phyloP scores from a whole-genome alignment of 2,329 filamentous ascomycete genomes.

The Pyricularia sp. region DNA sequence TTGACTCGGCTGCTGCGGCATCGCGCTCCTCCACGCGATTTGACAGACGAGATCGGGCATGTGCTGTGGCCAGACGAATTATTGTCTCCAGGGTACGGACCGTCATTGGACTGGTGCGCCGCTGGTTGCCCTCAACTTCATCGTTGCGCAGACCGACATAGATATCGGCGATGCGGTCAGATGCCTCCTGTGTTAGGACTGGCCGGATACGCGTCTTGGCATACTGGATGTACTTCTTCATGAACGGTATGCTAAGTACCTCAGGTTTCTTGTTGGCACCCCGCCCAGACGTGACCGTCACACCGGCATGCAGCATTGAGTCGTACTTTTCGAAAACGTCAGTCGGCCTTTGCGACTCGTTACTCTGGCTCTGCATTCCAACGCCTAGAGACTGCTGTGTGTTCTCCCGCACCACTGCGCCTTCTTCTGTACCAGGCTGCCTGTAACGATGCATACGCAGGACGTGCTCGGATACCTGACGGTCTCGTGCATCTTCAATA shows the following conservation, averaged over 20 bases:
- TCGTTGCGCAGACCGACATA: slow-evolving; percentile 94
- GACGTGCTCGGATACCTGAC: slow-evolving; percentile 91
- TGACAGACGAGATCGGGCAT: slow-evolving; percentile 86
- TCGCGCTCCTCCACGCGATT: slow-evolving; percentile 84
- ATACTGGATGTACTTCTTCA: slow-evolving; percentile 99
- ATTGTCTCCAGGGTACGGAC: slow-evolving; percentile 95
- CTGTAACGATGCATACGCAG: slow-evolving; percentile 95
- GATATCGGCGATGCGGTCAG: slow-evolving; percentile 81
- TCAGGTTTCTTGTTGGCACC: slow-evolving; percentile 70
- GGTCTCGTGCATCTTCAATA: slow-evolving; percentile 87
- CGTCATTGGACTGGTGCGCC: slow-evolving; percentile 89
- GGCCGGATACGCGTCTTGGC: slow-evolving; percentile 89
- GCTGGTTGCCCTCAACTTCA: slow-evolving; percentile 87
- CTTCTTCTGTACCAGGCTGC: slow-evolving; percentile 85
- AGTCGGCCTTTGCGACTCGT: slow-evolving; percentile 63
- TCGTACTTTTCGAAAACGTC: slow-evolving; percentile 97
- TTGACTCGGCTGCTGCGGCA: slow-evolving; percentile 76
- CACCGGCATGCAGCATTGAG: slow-evolving; percentile 87
- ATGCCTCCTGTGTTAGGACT: slow-evolving; percentile 79
- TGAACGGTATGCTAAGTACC: slow-evolving; percentile 91
- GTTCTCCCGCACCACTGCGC: slow-evolving; percentile 86
- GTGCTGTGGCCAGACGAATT: slow-evolving; percentile 94
- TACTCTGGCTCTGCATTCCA: slow-evolving; percentile 63
- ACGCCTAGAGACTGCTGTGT: slow-evolving; percentile 77
- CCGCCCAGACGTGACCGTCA: slow-evolving; percentile 65